Evolutionary conservation across 768 basidiomycete genomes (phyloP).

Genomic region (Arthromyces matolae): DNA sequence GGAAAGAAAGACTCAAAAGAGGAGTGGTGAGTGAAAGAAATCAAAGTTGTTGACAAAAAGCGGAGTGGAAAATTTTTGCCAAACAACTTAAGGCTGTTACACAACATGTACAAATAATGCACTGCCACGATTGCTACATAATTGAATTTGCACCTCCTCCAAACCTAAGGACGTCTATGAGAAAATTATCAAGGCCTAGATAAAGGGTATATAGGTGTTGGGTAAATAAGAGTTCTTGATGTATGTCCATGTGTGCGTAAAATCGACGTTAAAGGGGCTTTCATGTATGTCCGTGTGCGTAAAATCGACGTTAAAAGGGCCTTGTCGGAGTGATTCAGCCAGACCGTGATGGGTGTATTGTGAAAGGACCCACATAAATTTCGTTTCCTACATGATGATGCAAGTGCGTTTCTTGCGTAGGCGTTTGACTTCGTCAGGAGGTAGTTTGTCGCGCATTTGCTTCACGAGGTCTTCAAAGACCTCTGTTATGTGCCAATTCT

Average conservation of each 20-base stretch:
- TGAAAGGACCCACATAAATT: too few species aligned
- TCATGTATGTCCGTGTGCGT: too few species aligned
- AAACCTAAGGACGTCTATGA: too few species aligned
- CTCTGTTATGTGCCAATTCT: constrained; percentile 74
- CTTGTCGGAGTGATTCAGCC: too few species aligned
- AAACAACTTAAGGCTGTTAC: constrained; percentile 16
- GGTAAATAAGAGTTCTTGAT: constrained; percentile 16
- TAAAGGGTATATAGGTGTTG: constrained; percentile 15
- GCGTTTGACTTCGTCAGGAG: constrained; percentile 32
- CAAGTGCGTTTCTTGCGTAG: constrained; percentile 21
- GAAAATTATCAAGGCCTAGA: constrained; percentile 15
- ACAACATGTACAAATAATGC: constrained; percentile 25
- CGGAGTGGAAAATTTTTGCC: constrained; percentile 20
- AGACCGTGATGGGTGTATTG: too few species aligned
- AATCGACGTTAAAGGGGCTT: constrained; percentile 1
- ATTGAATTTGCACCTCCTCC: too few species aligned
- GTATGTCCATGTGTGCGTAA: constrained; percentile 16
- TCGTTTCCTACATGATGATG: constrained; percentile 37
- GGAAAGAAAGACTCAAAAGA: constrained; percentile 13
- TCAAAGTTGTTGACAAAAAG: constrained; percentile 16
- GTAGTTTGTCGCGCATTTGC: constrained; percentile 70
- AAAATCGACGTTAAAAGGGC: too few species aligned
- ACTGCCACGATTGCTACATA: too few species aligned
- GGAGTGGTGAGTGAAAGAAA: constrained; percentile 18
- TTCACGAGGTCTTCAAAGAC: constrained; percentile 75